Evolutionary conservation across 371 early-diverging fungal genomes (phyloP).

Genomic region (Parasitella parasitica): DNA sequence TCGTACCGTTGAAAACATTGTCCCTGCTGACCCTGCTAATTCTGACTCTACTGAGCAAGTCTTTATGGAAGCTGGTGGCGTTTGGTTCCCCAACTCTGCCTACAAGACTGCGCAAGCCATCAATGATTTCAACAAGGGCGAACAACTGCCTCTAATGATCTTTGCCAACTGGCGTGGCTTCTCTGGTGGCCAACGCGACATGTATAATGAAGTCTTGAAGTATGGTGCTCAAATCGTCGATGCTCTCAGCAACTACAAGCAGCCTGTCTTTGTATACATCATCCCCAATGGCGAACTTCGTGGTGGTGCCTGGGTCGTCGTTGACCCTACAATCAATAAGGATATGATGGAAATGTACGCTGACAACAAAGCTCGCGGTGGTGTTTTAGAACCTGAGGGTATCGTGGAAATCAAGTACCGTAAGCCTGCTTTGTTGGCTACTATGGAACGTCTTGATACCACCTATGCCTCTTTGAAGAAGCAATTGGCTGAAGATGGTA

Average conservation of each 20-base stretch:
- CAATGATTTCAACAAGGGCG: conserved; percentile 97
- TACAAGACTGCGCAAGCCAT: conserved; percentile 99
- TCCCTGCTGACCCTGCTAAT: conserved; percentile 95
- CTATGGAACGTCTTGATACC: conserved; percentile 90
- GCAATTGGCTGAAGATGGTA: conserved; percentile 51
- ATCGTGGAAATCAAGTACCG: conserved; percentile 99
- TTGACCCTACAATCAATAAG: conserved; percentile 97
- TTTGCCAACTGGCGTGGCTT: conserved; percentile 99
- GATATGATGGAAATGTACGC: conserved; percentile 99
- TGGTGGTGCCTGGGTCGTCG: conserved; percentile 99
- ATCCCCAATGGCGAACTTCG: conserved; percentile 95
- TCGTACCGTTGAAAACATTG: conserved; percentile 85
- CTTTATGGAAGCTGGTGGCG: conserved; percentile 93
- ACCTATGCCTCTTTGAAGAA: conserved; percentile 74
- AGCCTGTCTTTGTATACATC: conserved; percentile 98
- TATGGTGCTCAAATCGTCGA: conserved; percentile 98
- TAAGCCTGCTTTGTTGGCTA: conserved; percentile 83
- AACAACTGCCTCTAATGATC: conserved; percentile 96
- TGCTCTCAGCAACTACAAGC: conserved; percentile 90
- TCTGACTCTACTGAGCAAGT: conserved; percentile 87
- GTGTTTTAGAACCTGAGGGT: conserved; percentile 98
- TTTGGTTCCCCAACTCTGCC: conserved; percentile 98
- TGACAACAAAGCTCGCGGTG: conserved; percentile 88
- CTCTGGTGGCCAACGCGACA: conserved; percentile 98
- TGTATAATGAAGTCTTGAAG: conserved; percentile 97